Base-by-base conservation (phyloP, 1,284 basidiomycete genomes). In the Ceraceosorus bombacis region DNA sequence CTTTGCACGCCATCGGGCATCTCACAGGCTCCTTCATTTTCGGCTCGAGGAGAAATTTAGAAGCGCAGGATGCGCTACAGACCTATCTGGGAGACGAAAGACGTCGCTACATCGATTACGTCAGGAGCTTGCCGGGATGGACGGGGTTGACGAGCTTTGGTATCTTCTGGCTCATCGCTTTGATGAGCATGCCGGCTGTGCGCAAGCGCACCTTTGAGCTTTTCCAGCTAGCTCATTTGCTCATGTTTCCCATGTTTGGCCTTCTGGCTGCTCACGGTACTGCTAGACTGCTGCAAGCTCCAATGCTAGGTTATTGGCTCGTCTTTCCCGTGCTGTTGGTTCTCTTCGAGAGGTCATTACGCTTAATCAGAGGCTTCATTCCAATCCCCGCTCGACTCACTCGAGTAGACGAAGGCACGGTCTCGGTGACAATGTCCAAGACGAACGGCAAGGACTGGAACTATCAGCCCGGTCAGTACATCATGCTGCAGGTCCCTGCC, bases 181-280 rank as follows among this genome's bases (percentile, higher is more conserved):
- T 58, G 2, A 36, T 51, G 1, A 41, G 46, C 40, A 38, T 51
- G 49, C 59, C 59, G 2, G 36, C 9, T 12, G 38, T 61, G 15
- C 49, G 59, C 17, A 15, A 39, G 9, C 41, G 49, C 40, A 37
- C 27, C 10, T 61, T 37, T 17, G 54, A 61, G 49, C 6, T 61
- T 2, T 61, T 61, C 51, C 59, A 61, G 49, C 8, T 57, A 4
- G 54, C 46, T 4, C 59, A 61, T 53, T 50, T 61, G n/a, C 59
- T 61, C 56, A 61, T 61, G 59, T 61, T 57, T n/a, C 55, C 54
- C 15, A 39, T 57, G 27, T 54, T 58, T 40, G 59, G 46, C 52
- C n/a, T 61, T 27, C 49, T 61, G 9, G 49, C 49, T 17, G 55
- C 56, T 5, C 59, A 61, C 38, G 59, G 55, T 27, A 57, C 54